Evolutionary conservation across 495 filamentous ascomycete genomes (phyloP), one percentile per base, ranked within the genome.

Genomic region (Daldinia vernicosa): DNA sequence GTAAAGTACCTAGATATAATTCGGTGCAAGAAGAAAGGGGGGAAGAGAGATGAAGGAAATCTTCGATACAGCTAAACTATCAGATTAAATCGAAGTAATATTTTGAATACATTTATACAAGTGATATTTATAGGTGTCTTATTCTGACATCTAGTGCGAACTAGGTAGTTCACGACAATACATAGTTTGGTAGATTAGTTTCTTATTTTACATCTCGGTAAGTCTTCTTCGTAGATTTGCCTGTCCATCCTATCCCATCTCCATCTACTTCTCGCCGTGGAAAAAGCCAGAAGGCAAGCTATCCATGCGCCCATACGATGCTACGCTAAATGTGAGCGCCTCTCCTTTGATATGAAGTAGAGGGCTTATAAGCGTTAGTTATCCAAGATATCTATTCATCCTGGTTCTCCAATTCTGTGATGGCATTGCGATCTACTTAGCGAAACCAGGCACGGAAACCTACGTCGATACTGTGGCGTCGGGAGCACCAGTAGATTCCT

Each of bases 311-410:
- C 35, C 45, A 43, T 57, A 26, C 60, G 8, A 47, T 62, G 57
- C 57, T 45, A 66, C 61, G 57, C 68, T 66, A 47, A 50, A 61
- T 28, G 39, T 27, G 57, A 33, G 12, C 33, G 47, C 61, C 4
- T 43, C 50, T 32, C 15, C 33, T 27, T 43, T 14, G 24, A 32
- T 26, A 60, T 27, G 26, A 14, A 67, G 9, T 33, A 33, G 32
- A 33, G 32, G 32, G 32, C 32, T 33, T 33, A 33, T 33, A 33
- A 3, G 32, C 11, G 11, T 33, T 33, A 33, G 11, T 33, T 33
- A 33, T 33, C 32, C 32, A 55, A 55, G 12, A 22, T 27, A 17
- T 14, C 17, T 37, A 6, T 55, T 15, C 7, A 40, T 35, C 28
- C 14, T 12, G 3, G 9, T n/a, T 24, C 14, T 8, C 47, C 43